These are phyloP conservation scores for Panaeolus papilionaceus DNA, from an alignment of 768 basidiomycete species.

Conservation along the genomic window DNA sequence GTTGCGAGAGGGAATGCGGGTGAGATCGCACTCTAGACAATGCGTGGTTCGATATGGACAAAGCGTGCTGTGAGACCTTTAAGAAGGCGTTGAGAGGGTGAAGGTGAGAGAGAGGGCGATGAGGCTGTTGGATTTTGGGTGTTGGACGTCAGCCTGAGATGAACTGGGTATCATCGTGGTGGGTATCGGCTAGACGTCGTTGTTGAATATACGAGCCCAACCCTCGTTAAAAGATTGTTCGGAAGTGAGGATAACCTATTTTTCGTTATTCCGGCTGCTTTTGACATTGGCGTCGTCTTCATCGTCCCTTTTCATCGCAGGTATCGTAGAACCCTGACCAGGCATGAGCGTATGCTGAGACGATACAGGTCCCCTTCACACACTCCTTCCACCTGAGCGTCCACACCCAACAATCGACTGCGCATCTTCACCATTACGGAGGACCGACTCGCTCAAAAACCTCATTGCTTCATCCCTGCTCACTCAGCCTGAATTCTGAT, in stretches of 20 bases:
- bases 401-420: background rate
- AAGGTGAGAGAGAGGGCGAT: background rate
- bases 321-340: no score
- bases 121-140: background rate
- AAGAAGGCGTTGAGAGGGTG: background rate
- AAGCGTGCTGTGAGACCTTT: background rate
- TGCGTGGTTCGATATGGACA: background rate
- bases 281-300: background rate
- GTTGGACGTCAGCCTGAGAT: no score
- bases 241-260: background rate
- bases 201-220: background rate
- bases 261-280: background rate
- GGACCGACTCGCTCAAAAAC: constrained; percentile 66
- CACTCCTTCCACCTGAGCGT: background rate
- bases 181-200: background rate
- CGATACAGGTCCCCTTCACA: background rate
- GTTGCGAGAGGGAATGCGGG: background rate
- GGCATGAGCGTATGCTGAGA: constrained; percentile 1
- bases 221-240: background rate
- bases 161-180: no score
- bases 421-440: constrained; percentile 31
- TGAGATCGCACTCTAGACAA: background rate
- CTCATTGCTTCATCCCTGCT: constrained; percentile 50
- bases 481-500: constrained; percentile 23
- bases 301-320: no score